phyloP scores from a whole-genome alignment of 1,284 basidiomycete species.

The Apiotrichum akiyoshidainum region DNA sequence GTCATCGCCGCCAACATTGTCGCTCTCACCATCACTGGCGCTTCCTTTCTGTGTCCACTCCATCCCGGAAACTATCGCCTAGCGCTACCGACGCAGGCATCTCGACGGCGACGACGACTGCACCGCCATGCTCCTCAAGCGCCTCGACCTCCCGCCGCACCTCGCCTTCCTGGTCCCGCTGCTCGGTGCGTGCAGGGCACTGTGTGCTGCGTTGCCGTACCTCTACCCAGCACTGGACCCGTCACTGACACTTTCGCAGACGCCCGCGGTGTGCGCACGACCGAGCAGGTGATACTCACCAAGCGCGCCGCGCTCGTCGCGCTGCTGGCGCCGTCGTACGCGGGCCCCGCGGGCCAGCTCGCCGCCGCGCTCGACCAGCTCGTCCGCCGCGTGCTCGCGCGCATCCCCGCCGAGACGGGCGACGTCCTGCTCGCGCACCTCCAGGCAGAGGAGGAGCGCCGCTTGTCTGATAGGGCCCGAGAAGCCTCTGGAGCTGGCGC shows the following conservation, averaged over 20 bases:
- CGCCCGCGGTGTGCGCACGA: slow-evolving; percentile 30
- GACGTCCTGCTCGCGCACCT: not conserved
- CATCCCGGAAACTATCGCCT: too few relatives aligned
- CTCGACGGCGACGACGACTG: not conserved
- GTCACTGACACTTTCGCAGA: slow-evolving; percentile 10
- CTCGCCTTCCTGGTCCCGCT: slow-evolving; percentile 26
- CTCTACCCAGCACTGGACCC: not conserved
- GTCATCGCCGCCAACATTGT: too few relatives aligned
- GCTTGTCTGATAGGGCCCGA: not conserved
- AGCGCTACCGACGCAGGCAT: too few relatives aligned
- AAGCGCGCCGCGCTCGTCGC: slow-evolving; percentile 16
- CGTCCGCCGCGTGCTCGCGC: slow-evolving; percentile 13
- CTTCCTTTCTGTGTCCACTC: too few relatives aligned
- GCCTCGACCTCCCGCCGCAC: slow-evolving; percentile 29
- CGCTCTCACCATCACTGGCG: too few relatives aligned
- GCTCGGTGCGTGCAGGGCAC: slow-evolving; percentile 36
- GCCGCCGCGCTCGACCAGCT: slow-evolving; percentile 28
- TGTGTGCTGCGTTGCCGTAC: too few relatives aligned
- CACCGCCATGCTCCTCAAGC: slow-evolving; percentile 40
- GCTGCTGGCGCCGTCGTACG: slow-evolving; percentile 11
- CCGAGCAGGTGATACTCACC: slow-evolving; percentile 42
- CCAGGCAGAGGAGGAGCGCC: too few relatives aligned
- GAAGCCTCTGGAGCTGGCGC: not conserved
- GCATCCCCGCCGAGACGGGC: slow-evolving; percentile 7
- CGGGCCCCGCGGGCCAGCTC: not conserved